Percentiles rank a stretch among this genome's conserved stretches.
Conservation (phyloP, 768 basidiomycete species). For the Lepiota venenata region DNA sequence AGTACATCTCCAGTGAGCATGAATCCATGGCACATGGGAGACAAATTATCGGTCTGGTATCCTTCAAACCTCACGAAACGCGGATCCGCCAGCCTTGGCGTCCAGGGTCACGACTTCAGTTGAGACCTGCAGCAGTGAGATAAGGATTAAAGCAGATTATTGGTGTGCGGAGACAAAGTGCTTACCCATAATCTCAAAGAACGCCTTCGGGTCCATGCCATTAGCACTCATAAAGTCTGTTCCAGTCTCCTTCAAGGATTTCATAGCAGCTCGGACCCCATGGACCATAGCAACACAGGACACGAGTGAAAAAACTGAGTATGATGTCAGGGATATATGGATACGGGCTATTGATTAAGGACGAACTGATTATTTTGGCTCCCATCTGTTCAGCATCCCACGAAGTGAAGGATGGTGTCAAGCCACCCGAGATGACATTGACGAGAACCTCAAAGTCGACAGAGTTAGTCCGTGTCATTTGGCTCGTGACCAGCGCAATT, state of each 20-base stretch:
- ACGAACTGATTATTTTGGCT: constrained; percentile 74
- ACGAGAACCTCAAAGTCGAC: constrained; percentile 49
- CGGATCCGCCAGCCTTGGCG: constrained; percentile 4
- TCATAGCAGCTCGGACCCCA: constrained; percentile 72
- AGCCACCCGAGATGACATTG: constrained; percentile 74
- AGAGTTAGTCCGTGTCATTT: background rate
- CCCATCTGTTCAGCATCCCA: constrained; percentile 65
- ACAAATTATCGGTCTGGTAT: background rate
- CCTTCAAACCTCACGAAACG: constrained; percentile 4
- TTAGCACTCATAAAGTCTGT: constrained; percentile 58
- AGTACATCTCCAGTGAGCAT: background rate
- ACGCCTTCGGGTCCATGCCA: constrained; percentile 73
- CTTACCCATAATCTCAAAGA: constrained; percentile 73
- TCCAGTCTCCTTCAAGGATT: constrained; percentile 68
- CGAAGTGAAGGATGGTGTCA: constrained; percentile 70
- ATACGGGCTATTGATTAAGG: background rate
- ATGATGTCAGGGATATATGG: background rate
- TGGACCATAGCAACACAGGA: constrained; percentile 76
- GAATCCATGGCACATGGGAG: background rate
- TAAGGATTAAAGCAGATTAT: background rate
- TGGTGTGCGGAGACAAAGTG: background rate
- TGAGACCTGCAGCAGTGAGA: background rate
- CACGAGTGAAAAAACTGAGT: constrained; percentile 66
- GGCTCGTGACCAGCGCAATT: background rate
- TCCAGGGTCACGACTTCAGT: constrained; percentile 5